Conservation (phyloP, 1,284 basidiomycete species). For the Retiboletus fuscus region DNA sequence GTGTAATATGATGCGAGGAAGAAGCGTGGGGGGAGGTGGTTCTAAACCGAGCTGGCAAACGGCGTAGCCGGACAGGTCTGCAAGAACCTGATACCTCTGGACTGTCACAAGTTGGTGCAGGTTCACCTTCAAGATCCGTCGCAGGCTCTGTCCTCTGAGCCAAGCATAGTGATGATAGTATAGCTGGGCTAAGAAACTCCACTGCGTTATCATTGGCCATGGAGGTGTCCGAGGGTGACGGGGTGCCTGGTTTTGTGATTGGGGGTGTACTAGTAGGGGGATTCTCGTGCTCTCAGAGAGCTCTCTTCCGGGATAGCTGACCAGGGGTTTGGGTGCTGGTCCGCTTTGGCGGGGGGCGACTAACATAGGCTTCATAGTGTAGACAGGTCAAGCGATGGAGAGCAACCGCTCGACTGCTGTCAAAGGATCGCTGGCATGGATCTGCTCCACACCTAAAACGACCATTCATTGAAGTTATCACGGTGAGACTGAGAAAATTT, state of each 20-base stretch:
- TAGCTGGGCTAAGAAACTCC: too few relatives aligned
- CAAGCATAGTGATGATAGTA: too few relatives aligned
- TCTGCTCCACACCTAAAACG: conserved; percentile 2
- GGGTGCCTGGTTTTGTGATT: background rate
- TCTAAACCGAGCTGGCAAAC: background rate
- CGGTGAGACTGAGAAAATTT: too few relatives aligned
- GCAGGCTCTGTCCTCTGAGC: background rate
- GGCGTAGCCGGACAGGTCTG: background rate
- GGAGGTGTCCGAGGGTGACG: too few relatives aligned
- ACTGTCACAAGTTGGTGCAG: background rate
- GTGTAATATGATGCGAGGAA: conserved; percentile 4
- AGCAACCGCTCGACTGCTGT: background rate
- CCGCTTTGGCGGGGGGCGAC: background rate
- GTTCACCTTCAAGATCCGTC: background rate
- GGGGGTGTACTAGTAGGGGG: background rate
- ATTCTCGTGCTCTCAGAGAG: background rate
- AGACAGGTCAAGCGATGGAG: background rate
- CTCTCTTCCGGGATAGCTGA: background rate
- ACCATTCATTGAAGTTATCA: background rate
- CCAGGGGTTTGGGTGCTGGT: background rate
- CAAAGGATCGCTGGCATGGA: background rate
- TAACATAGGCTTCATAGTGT: background rate
- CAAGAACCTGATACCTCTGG: background rate
- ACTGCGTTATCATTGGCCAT: too few relatives aligned
- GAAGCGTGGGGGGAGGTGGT: background rate